A percentile compares a stretch with the other conserved stretches of the same genome.
Evolutionary conservation across 129 eudicot genomes (phyloP).

Genomic region (Tanacetum coccineum): DNA sequence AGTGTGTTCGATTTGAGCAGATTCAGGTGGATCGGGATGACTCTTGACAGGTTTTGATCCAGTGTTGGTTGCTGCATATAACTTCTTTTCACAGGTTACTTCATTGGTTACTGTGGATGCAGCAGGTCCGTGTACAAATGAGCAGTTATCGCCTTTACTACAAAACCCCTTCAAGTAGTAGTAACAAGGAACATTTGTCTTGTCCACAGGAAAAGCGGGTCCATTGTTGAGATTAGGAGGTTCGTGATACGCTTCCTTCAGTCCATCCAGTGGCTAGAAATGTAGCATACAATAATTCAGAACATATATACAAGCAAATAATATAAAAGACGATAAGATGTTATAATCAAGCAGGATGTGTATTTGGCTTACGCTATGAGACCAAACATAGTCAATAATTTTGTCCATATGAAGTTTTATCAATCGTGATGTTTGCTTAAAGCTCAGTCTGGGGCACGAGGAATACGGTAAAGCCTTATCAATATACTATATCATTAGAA

Average conservation of each 20-base stretch:
- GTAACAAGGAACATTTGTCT: constrained; percentile 52
- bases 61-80: constrained; percentile 21
- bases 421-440: too few relatives aligned
- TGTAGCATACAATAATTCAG: constrained; percentile 16
- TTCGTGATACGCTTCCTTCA: constrained; percentile 37
- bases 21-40: constrained; percentile 26
- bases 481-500: neutral
- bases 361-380: neutral
- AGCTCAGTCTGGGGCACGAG: too few relatives aligned
- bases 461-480: too few relatives aligned
- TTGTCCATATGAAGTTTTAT: too few relatives aligned
- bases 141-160: constrained; percentile 61
- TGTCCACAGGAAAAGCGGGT: constrained; percentile 32
- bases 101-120: constrained; percentile 22
- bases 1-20: constrained; percentile 13
- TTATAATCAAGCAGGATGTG: neutral
- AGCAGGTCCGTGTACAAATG: constrained; percentile 50
- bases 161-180: constrained; percentile 54
- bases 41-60: constrained; percentile 22
- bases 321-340: neutral
- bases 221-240: constrained; percentile 26
- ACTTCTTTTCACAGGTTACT: constrained; percentile 28
- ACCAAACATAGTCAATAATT: neutral
- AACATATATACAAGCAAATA: too few relatives aligned
- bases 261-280: constrained; percentile 59